phyloP scores from a whole-genome alignment of 192 early-diverging fungal species.

The Backusella parvicylindrica region DNA sequence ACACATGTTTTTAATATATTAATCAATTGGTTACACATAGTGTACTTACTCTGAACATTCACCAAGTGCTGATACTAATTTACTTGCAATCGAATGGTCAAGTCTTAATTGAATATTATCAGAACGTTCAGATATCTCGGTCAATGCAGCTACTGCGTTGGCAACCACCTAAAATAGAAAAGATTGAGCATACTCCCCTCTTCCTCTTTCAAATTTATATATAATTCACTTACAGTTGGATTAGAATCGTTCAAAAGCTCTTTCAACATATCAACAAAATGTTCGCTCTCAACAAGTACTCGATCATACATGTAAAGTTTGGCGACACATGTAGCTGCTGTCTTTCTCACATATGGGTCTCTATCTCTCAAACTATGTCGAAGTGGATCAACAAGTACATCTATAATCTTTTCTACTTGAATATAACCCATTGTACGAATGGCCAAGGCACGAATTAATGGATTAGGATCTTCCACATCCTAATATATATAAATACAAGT shows the following conservation, averaged over 20 bases:
- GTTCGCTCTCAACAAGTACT: conserved; percentile 78
- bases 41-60: conserved; percentile 86
- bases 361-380: conserved; percentile 76
- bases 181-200: not conserved
- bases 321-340: conserved; percentile 89
- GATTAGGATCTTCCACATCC: conserved; percentile 92
- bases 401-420: conserved; percentile 87
- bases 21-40: not conserved
- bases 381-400: conserved; percentile 83
- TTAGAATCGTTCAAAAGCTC: conserved; percentile 88
- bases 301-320: conserved; percentile 92
- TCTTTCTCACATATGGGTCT: conserved; percentile 98
- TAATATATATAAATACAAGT: conserved; percentile 27
- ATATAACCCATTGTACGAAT: conserved; percentile 98
- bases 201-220: not conserved
- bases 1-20: not conserved
- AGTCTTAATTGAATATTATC: conserved; percentile 82
- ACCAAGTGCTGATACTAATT: conserved; percentile 89
- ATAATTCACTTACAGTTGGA: conserved; percentile 62
- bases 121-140: conserved; percentile 90
- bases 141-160: conserved; percentile 90
- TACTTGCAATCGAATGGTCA: conserved; percentile 84
- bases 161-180: conserved; percentile 75
- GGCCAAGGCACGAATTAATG: conserved; percentile 90
- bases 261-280: conserved; percentile 86